Percentiles rank a stretch among this genome's conserved stretches.
Evolutionary conservation across 352 stramenopile species (phyloP).

Genomic region (Pythium apleroticum): DNA sequence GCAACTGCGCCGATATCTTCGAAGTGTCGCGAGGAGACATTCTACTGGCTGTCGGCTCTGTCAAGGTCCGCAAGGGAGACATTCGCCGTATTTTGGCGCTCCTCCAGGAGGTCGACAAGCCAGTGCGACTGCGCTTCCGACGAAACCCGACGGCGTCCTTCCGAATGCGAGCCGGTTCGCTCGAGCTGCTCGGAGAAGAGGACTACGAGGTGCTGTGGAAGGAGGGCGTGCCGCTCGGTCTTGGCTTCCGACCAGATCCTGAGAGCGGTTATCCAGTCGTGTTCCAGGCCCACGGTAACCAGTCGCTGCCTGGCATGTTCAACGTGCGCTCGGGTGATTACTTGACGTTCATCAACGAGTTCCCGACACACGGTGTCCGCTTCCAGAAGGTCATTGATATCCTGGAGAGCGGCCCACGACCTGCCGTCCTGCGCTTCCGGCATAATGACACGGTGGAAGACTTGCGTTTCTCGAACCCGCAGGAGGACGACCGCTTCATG

Average conservation of each 20-base stretch:
- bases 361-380: slow-evolving; percentile 74
- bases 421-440: slow-evolving; percentile 80
- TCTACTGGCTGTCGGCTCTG: slow-evolving; percentile 69
- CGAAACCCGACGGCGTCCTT: slow-evolving; percentile 75
- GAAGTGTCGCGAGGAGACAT: slow-evolving; percentile 82
- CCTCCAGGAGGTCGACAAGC: slow-evolving; percentile 84
- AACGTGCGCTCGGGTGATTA: slow-evolving; percentile 81
- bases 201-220: slow-evolving; percentile 88
- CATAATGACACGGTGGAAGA: slow-evolving; percentile 75
- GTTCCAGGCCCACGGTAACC: slow-evolving; percentile 78
- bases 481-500: slow-evolving; percentile 67
- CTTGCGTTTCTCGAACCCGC: slow-evolving; percentile 56
- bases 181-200: slow-evolving; percentile 77
- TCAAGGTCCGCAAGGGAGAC: slow-evolving; percentile 78
- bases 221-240: slow-evolving; percentile 77
- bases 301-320: slow-evolving; percentile 78
- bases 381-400: slow-evolving; percentile 90
- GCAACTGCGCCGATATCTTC: slow-evolving; percentile 85
- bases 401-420: slow-evolving; percentile 71
- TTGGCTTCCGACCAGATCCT: slow-evolving; percentile 80
- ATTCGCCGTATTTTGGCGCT: slow-evolving; percentile 75
- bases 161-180: slow-evolving; percentile 59
- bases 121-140: slow-evolving; percentile 71
- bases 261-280: slow-evolving; percentile 75
- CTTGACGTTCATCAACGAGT: slow-evolving; percentile 87